Evolutionary conservation across 495 filamentous ascomycete species (phyloP).

Genomic region (Penicillium paradoxum): DNA sequence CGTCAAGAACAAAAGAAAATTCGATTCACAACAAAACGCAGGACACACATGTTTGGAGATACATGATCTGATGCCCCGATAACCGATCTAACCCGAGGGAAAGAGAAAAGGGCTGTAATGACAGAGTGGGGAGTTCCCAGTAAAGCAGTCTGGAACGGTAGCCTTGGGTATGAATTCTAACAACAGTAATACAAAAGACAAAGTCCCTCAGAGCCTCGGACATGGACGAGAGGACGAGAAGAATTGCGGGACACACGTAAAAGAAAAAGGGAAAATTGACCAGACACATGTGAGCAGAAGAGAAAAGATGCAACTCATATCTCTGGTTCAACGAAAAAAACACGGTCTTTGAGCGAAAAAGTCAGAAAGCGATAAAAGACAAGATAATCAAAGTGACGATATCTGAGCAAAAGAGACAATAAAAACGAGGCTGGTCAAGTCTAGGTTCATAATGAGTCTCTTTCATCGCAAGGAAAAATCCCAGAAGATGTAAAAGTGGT

Average conservation of each 20-base stretch:
- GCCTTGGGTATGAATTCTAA: constrained; percentile 14
- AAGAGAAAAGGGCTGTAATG: constrained; percentile 1
- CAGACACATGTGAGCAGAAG: background rate
- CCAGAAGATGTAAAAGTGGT: background rate
- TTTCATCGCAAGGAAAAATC: background rate
- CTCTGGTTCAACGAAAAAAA: background rate
- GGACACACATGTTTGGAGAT: background rate
- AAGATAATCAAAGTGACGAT: background rate
- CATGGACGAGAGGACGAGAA: background rate
- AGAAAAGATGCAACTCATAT: background rate
- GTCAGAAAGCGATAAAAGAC: background rate
- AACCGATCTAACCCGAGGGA: no score
- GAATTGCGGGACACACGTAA: background rate
- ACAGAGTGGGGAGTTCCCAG: background rate
- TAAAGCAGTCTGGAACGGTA: background rate
- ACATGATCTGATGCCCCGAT: no score
- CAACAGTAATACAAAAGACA: constrained; percentile 8
- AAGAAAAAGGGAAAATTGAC: background rate
- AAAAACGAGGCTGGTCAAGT: constrained; percentile 1
- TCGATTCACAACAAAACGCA: background rate
- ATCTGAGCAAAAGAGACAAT: background rate
- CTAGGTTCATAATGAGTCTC: constrained; percentile 8
- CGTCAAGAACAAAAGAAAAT: background rate
- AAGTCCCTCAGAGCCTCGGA: background rate
- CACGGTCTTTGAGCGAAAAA: constrained; percentile 1